Base-by-base conservation (phyloP, 257 asterid species). In the Knoxia roxburghii region DNA sequence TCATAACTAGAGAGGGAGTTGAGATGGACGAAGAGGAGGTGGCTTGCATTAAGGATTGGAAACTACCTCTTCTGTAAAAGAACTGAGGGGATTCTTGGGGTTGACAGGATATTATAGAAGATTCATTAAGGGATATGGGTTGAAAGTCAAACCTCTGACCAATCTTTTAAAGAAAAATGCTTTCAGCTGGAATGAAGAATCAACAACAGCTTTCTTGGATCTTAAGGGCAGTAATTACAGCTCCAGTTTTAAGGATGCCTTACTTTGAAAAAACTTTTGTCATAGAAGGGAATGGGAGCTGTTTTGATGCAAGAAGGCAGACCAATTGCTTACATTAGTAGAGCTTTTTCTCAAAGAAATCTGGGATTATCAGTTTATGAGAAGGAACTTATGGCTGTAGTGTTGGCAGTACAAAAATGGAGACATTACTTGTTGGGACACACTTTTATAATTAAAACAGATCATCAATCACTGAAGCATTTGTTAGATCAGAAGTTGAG, bases 101-200 rank as follows among this genome's bases (percentile, higher is more conserved):
- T 14, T 15, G 14, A 5, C 9, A 0, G 39, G 37, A 5, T 56
- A 56, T 6, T 56, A 13, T 17, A 55, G 39, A 1, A 40, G 30
- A 40, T 68, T 68, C 11, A 18, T 68, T 0, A 9, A 41, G 7
- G 18, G 37, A 0, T 68, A 12, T 55, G 63, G 72, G 0, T 0
- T 26, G 1, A 37, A 54, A 7, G 7, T 14, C 7, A 68, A 18
- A 17, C 72, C 72, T 1, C 10, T 55, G 9, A 23, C 29, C 37
- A 32, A 54, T 2, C 18, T 68, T 13, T 21, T 68, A 0, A 68
- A 68, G 41, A 68, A 68, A n/a, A 54, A 54, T 33, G 62, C 17
- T 6, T 68, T 35, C 7, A 0, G 5, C 0, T 55, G 54, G 65
- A 35, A 24, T 54, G 30, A 7, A 23, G 52, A 52, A 26, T 50